Conservation (phyloP, 495 filamentous ascomycete species). For the Penicillium alfredii region DNA sequence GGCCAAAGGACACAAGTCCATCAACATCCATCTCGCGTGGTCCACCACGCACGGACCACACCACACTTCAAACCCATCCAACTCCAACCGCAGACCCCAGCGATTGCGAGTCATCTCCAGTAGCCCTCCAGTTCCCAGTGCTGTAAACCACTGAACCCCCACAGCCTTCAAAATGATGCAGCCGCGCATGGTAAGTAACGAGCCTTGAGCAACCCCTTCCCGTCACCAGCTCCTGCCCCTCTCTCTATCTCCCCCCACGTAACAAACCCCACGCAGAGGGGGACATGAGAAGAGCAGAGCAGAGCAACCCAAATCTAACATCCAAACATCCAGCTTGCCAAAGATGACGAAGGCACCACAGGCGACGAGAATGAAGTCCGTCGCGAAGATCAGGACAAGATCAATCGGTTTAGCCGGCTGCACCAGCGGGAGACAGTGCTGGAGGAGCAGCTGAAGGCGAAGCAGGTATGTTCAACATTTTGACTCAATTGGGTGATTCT, state of each 20-base stretch:
- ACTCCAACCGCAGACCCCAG: constrained; percentile 7
- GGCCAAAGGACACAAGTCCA: too few relatives aligned
- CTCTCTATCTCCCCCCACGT: too few relatives aligned
- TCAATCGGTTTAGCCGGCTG: constrained; percentile 93
- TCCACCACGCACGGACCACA: constrained; percentile 20
- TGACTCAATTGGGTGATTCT: too few relatives aligned
- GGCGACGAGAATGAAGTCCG: constrained; percentile 85
- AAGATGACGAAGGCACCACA: constrained; percentile 71
- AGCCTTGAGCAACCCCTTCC: not conserved
- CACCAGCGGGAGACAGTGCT: constrained; percentile 76
- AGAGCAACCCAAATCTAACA: too few relatives aligned
- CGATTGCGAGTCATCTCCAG: too few relatives aligned
- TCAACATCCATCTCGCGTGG: too few relatives aligned
- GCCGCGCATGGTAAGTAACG: constrained; percentile 35
- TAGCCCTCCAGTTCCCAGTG: too few relatives aligned
- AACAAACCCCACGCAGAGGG: too few relatives aligned
- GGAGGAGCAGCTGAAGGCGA: constrained; percentile 75
- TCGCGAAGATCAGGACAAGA: constrained; percentile 95
- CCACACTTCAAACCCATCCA: constrained; percentile 9
- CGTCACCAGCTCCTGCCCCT: too few relatives aligned
- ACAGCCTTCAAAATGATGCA: constrained; percentile 37
- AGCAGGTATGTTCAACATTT: constrained; percentile 75
- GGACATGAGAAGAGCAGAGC: too few relatives aligned
- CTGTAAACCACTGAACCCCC: constrained; percentile 1
- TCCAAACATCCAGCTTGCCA: constrained; percentile 61